Evolutionary conservation across 768 basidiomycete genomes (phyloP).

Genomic region (Boletus coccyginus): DNA sequence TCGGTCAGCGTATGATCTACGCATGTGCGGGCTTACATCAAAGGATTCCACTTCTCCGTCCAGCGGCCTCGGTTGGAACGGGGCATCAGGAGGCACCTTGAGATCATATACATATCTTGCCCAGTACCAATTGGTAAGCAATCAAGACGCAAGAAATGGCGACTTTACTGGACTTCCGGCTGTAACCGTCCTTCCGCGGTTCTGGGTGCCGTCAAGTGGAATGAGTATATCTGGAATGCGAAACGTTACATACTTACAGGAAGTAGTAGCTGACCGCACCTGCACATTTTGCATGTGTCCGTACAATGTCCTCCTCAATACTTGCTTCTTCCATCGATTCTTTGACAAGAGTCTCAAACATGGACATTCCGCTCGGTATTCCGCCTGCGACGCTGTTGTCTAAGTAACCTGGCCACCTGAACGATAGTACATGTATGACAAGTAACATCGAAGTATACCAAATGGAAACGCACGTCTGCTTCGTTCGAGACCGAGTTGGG

Average conservation of each 20-base stretch:
- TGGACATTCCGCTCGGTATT: conserved; percentile 73
- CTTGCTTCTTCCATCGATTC: conserved; percentile 95
- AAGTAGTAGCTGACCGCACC: conserved; percentile 84
- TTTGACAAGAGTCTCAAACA: conserved; percentile 77
- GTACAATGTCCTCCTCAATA: conserved; percentile 62
- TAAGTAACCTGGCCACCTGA: conserved; percentile 78
- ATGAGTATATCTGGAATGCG: neutral
- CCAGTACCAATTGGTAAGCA: neutral
- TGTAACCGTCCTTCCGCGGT: conserved; percentile 60
- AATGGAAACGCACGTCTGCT: conserved; percentile 69
- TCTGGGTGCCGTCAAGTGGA: conserved; percentile 9
- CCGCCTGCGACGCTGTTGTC: conserved; percentile 95
- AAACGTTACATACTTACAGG: conserved; percentile 39
- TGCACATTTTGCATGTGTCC: conserved; percentile 52
- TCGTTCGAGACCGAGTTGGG: conserved; percentile 79
- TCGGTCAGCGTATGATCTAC: neutral
- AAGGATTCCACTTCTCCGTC: conserved; percentile 97
- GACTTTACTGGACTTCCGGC: conserved; percentile 76
- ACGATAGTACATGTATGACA: neutral
- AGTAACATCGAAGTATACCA: neutral
- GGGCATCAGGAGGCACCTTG: conserved; percentile 51
- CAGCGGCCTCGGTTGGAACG: conserved; percentile 65
- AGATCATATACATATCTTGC: conserved; percentile 84
- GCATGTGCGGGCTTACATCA: conserved; percentile 49
- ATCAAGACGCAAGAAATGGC: neutral